Conservation (phyloP, 352 stramenopile genomes). For the Nothophytophthora sp. region DNA sequence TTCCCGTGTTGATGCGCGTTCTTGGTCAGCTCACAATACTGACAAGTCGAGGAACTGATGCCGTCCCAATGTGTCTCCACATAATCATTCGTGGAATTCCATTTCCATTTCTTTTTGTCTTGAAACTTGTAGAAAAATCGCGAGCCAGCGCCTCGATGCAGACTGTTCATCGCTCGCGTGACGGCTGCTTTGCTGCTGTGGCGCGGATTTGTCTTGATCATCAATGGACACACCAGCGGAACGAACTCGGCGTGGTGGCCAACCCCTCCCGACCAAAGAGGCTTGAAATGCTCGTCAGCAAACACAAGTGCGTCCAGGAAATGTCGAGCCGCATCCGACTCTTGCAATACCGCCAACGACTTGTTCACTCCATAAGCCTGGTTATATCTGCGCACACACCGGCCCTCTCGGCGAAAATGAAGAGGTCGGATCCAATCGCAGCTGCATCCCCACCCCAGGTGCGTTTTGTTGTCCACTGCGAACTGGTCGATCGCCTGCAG, state of each 20-base stretch:
- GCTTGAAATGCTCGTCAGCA: not conserved
- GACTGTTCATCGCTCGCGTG: conserved; percentile 15
- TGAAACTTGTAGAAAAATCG: conserved; percentile 25
- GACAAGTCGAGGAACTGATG: conserved; percentile 4
- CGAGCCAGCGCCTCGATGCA: conserved; percentile 9
- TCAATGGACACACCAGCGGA: conserved; percentile 3
- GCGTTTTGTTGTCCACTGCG: conserved; percentile 9
- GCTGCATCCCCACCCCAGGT: conserved; percentile 16
- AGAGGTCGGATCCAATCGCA: conserved; percentile 25
- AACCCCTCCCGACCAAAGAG: not conserved
- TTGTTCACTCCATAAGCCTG: conserved; percentile 11
- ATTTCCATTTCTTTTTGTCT: conserved; percentile 5
- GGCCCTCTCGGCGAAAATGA: conserved; percentile 9
- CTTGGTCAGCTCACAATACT: conserved; percentile 27
- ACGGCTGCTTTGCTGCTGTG: conserved; percentile 4
- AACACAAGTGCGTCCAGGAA: conserved; percentile 1
- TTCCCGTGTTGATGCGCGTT: no score
- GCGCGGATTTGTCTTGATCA: not conserved
- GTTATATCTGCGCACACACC: not conserved
- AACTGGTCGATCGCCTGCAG: conserved; percentile 12
- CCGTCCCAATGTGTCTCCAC: conserved; percentile 19
- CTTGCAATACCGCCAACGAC: conserved; percentile 10
- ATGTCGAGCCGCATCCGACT: not conserved
- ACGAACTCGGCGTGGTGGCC: not conserved
- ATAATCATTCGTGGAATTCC: conserved; percentile 11